phyloP scores from a whole-genome alignment of 2,329 filamentous ascomycete species.

The Monosporascus sp. region DNA sequence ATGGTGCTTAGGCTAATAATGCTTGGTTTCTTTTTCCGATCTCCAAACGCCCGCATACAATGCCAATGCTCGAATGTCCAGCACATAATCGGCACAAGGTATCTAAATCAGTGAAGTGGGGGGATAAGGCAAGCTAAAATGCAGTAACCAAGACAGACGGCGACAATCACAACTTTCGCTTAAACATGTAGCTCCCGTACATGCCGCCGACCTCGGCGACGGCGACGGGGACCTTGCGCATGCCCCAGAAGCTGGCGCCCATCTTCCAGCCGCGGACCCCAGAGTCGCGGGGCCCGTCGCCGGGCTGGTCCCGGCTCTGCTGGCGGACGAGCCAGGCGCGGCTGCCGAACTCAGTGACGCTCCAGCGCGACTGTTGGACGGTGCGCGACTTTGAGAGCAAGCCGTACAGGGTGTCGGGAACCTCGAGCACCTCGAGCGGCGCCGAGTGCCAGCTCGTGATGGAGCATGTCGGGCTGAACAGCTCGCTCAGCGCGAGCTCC shows the following conservation, averaged over 20 bases:
- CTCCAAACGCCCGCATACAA: no score
- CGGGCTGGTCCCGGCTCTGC: constrained; percentile 16
- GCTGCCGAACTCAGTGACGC: constrained; percentile 62
- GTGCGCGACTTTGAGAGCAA: constrained; percentile 59
- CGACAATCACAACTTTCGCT: constrained; percentile 44
- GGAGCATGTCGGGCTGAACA: constrained; percentile 45
- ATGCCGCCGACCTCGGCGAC: constrained; percentile 89
- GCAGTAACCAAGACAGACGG: no score
- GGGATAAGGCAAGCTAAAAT: no score
- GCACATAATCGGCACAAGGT: no score
- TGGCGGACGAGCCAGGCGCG: constrained; percentile 62
- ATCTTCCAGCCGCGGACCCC: constrained; percentile 70
- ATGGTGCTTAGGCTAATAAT: no score
- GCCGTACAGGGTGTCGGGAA: constrained; percentile 63
- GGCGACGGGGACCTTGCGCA: constrained; percentile 87
- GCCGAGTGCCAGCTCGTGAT: constrained; percentile 56
- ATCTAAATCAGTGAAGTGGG: no score
- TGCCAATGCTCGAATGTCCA: no score
- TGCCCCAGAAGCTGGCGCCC: constrained; percentile 79
- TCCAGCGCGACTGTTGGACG: constrained; percentile 63
- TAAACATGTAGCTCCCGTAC: constrained; percentile 71
- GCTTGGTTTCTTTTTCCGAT: no score
- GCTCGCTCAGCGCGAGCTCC: constrained; percentile 52
- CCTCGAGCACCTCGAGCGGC: constrained; percentile 72
- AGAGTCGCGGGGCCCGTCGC: constrained; percentile 44